A percentile compares a stretch with the other conserved stretches of the same genome.
Evolutionary conservation across 768 basidiomycete genomes (phyloP).

Genomic region (Lactarius evosmus): DNA sequence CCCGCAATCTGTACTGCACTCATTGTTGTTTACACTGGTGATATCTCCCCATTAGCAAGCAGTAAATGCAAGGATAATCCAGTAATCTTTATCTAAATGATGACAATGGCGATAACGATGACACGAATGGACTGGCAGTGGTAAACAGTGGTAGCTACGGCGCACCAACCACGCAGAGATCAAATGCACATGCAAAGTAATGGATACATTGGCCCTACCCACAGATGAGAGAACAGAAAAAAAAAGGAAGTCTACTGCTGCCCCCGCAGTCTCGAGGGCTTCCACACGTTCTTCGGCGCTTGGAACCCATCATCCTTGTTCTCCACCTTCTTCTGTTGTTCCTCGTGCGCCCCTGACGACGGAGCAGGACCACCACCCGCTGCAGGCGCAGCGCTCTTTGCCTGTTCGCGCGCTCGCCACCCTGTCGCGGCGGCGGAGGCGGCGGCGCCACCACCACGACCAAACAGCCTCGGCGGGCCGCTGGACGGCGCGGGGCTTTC

Average conservation of each 20-base stretch:
- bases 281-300: slow-evolving; percentile 48
- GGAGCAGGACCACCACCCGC: slow-evolving; percentile 40
- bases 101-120: not conserved
- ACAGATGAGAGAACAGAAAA: not conserved
- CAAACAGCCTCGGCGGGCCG: slow-evolving; percentile 32
- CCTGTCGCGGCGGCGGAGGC: slow-evolving; percentile 42
- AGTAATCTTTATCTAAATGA: slow-evolving; percentile 11
- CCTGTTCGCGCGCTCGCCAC: slow-evolving; percentile 61
- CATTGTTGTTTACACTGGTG: slow-evolving; percentile 18
- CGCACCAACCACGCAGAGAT: not conserved
- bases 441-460: slow-evolving; percentile 37
- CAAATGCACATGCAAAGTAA: not conserved
- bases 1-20: slow-evolving; percentile 22
- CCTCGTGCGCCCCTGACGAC: not conserved
- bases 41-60: slow-evolving; percentile 2
- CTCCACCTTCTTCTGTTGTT: slow-evolving; percentile 39
- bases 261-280: slow-evolving; percentile 28
- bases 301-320: slow-evolving; percentile 69
- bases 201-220: not conserved
- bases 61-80: slow-evolving; percentile 7
- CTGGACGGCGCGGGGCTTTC: slow-evolving; percentile 48
- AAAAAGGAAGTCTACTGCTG: slow-evolving; percentile 8
- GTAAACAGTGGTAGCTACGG: not conserved
- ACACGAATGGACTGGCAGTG: not conserved
- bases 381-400: slow-evolving; percentile 37